phyloP scores from a whole-genome alignment of 2,329 filamentous ascomycete genomes.

The Polytolypa hystricis region DNA sequence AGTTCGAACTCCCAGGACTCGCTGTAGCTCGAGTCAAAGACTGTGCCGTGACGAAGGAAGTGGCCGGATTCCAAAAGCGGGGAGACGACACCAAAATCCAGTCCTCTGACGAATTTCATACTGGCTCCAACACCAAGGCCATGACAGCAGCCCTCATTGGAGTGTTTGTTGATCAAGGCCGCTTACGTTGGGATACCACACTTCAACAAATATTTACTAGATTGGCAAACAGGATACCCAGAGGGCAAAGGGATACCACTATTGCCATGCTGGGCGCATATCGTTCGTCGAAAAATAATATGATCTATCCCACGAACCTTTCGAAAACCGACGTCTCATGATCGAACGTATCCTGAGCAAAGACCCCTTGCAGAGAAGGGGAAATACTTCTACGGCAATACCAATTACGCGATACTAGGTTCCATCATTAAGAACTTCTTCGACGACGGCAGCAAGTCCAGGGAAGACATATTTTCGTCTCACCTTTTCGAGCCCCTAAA shows the following conservation, averaged over 20 bases:
- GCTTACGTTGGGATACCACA: slow-evolving; percentile 6
- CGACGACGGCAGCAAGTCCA: slow-evolving; percentile 2
- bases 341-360: slow-evolving; percentile 5
- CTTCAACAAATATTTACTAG: slow-evolving; percentile 6
- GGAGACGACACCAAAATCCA: slow-evolving; percentile 1
- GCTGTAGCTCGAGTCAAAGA: slow-evolving; percentile 2
- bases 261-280: slow-evolving; percentile 7
- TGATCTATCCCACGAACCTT: no score
- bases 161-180: slow-evolving; percentile 6
- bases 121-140: slow-evolving; percentile 7
- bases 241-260: slow-evolving; percentile 6
- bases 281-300: no score
- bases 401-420: slow-evolving; percentile 8
- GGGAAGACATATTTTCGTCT: slow-evolving; percentile 4
- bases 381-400: slow-evolving; percentile 7
- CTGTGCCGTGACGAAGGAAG: background rate
- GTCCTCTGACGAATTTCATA: slow-evolving; percentile 5
- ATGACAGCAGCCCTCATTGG: slow-evolving; percentile 8
- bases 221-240: background rate
- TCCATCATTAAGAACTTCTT: slow-evolving; percentile 6
- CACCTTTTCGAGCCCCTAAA: slow-evolving; percentile 6
- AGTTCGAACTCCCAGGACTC: slow-evolving; percentile 5
- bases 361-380: background rate
- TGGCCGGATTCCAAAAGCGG: slow-evolving; percentile 4
- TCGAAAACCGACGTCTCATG: no score